A percentile compares a stretch with the other conserved stretches of the same genome.
Conservation (phyloP, 495 filamentous ascomycete genomes). For the Aeminium ludgeri region DNA sequence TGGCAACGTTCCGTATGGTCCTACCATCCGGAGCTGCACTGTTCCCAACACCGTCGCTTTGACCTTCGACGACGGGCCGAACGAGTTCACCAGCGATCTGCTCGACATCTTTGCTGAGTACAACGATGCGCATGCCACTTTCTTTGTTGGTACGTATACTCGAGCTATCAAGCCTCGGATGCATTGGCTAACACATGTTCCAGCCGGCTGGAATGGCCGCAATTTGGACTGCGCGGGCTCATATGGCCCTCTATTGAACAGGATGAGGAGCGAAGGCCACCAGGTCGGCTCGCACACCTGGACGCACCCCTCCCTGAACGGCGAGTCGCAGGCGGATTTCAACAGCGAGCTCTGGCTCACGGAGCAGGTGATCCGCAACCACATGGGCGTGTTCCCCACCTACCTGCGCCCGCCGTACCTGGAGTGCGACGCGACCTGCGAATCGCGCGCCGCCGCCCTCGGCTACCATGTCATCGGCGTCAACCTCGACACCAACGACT, state of each 20-base stretch:
- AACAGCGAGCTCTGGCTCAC: conserved; percentile 57
- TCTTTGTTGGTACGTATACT: conserved; percentile 37
- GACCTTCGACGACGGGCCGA: conserved; percentile 68
- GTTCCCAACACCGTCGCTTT: conserved; percentile 48
- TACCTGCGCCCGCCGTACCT: conserved; percentile 80
- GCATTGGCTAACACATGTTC: too few species aligned
- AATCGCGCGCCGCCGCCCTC: conserved; percentile 40
- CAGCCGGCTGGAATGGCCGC: conserved; percentile 35
- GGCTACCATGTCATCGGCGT: conserved; percentile 66
- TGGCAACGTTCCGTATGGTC: too few species aligned
- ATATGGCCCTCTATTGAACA: conserved; percentile 18
- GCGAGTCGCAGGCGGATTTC: conserved; percentile 37
- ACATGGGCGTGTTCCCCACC: conserved; percentile 64
- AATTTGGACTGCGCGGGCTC: conserved; percentile 54
- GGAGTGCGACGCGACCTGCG: conserved; percentile 46
- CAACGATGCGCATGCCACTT: conserved; percentile 48
- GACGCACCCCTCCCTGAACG: conserved; percentile 59
- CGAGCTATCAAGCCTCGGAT: too few species aligned
- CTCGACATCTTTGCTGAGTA: conserved; percentile 51
- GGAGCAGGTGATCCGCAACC: conserved; percentile 62
- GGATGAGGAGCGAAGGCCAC: conserved; percentile 39
- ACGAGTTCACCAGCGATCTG: conserved; percentile 48
- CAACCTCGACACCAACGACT: conserved; percentile 68
- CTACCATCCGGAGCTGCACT: conserved; percentile 28
- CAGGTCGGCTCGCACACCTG: conserved; percentile 76